Conservation (phyloP, 179 eudicot species). For the Beta corolliflora region DNA sequence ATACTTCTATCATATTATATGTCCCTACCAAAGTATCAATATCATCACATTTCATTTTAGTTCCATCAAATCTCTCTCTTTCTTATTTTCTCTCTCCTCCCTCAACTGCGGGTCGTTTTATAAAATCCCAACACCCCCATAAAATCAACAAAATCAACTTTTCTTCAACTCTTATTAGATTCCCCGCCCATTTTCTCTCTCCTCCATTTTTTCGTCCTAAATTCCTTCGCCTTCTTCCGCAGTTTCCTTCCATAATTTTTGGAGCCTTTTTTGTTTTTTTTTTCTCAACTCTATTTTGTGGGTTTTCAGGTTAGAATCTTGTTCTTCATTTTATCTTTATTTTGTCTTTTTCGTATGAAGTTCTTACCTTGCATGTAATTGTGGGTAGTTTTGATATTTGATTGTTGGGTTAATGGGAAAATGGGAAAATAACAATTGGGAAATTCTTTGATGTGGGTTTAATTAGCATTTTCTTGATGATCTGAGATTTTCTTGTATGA, state of each 20-base stretch:
- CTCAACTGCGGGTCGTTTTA: neutral
- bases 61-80: too few relatives aligned
- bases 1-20: too few relatives aligned
- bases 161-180: neutral
- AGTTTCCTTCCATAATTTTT: neutral
- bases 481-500: neutral
- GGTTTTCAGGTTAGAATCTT: neutral
- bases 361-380: neutral
- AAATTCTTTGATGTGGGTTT: neutral
- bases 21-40: too few relatives aligned
- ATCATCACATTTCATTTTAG: too few relatives aligned
- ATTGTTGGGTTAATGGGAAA: neutral
- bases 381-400: neutral
- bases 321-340: neutral
- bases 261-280: neutral
- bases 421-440: too few relatives aligned
- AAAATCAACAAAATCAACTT: neutral
- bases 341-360: neutral
- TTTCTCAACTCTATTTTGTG: neutral
- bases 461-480: neutral
- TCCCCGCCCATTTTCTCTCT: neutral
- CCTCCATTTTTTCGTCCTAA: neutral
- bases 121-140: neutral
- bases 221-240: neutral
- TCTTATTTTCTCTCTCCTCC: neutral